Base-by-base conservation (phyloP, 257 asterid species). In the Petrea volubilis region DNA sequence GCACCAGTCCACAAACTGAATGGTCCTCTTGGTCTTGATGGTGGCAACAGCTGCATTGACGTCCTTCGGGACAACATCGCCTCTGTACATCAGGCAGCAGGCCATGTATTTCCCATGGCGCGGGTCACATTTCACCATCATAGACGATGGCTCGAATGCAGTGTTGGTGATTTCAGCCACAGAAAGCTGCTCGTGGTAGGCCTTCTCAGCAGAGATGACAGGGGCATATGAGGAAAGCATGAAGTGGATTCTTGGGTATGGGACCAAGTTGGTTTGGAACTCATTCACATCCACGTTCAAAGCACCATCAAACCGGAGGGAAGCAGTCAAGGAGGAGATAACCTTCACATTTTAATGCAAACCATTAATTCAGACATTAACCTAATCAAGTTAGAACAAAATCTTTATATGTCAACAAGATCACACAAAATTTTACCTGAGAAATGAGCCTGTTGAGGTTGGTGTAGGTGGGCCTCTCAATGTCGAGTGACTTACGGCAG, bases 171-270 rank as follows among this genome's bases (percentile, higher is more conserved):
- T 84, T 58, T 84, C 89, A 12, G 89, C 84, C 40, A 81, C 89
- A 0, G 89, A 84, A 15, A 84, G 84, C 33, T 84, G 89, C 75
- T 84, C 88, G 5, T 83, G 88, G 75, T 83, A 83, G 29, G 88
- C 88, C 74, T 83, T 83, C 49, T 84, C 88, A n/a, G 89, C 89
- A 0, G 89, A 84, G 58, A 84, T 84, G 58, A 84, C 89, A 4
- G 89, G 89, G 51, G 89, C 89, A 1, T 84, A 84, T 3, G 89
- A 84, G 3, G 89, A 84, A 60, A 84, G 89, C 88, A 83, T 83
- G 70, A 83, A 83, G 64, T 83, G 88, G 28, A 83, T 83, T 47
- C 88, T 80, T 15, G 88, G 88, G 82, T 84, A 84, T 18, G 88
- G 88, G 40, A 84, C 88, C 77, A 84, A 52, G 77, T 84, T 84